Conservation (phyloP, 1,284 basidiomycete species). For the Lentinus polychrous region DNA sequence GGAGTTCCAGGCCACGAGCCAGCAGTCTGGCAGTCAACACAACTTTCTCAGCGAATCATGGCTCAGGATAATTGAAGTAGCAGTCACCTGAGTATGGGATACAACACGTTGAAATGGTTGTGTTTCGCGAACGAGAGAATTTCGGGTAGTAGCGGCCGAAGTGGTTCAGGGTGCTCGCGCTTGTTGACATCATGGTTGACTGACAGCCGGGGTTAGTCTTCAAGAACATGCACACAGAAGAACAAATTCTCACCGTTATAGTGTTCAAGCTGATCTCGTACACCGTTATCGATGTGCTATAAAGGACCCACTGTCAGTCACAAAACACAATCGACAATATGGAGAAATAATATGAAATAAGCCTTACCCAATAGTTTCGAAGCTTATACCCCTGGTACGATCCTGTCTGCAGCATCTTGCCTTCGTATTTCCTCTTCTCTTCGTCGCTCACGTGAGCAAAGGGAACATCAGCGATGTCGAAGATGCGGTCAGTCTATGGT, state of each 20-base stretch:
- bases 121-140: conserved; percentile 28
- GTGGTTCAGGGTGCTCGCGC: conserved; percentile 26
- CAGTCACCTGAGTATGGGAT: conserved; percentile 16
- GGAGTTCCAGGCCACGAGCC: conserved; percentile 27
- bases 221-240: neutral
- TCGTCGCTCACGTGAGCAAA: conserved; percentile 42
- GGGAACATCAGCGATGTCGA: conserved; percentile 56
- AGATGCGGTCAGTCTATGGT: conserved; percentile 38
- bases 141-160: conserved; percentile 35
- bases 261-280: conserved; percentile 51
- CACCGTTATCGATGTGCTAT: conserved; percentile 52
- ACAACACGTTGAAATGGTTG: conserved; percentile 25
- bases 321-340: no score
- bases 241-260: conserved; percentile 41
- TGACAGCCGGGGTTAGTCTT: conserved; percentile 1
- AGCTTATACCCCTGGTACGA: conserved; percentile 55
- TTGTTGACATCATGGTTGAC: conserved; percentile 21
- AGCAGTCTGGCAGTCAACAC: conserved; percentile 34
- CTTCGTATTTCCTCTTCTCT: conserved; percentile 49
- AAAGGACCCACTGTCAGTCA: neutral
- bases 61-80: neutral
- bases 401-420: conserved; percentile 39
- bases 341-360: neutral
- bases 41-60: no score
- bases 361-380: conserved; percentile 42